A percentile compares a stretch with the other conserved stretches of the same genome.
Evolutionary conservation across 2,329 filamentous ascomycete species (phyloP).

Genomic region (Fusarium drepaniforme): DNA sequence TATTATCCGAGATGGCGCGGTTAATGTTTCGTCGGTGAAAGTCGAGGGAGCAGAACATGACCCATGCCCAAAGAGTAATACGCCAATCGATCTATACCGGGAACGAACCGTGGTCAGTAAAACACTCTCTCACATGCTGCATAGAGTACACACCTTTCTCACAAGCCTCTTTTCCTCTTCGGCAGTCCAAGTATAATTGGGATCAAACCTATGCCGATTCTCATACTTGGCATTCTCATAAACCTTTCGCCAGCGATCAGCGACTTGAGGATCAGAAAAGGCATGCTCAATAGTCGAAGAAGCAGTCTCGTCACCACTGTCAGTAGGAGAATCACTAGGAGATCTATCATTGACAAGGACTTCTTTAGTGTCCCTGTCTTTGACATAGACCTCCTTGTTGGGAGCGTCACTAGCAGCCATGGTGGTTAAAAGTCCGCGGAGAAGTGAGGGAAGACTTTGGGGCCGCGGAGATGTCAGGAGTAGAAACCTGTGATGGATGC

Average conservation of each 20-base stretch:
- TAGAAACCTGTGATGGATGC: constrained; percentile 19
- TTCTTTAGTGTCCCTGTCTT: constrained; percentile 12
- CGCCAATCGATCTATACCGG: constrained; percentile 59
- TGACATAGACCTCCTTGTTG: background rate
- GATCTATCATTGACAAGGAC: background rate
- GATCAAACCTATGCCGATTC: constrained; percentile 71
- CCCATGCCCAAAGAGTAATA: constrained; percentile 55
- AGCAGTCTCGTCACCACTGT: constrained; percentile 40
- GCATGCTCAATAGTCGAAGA: constrained; percentile 49
- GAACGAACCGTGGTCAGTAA: constrained; percentile 16
- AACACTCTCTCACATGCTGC: background rate
- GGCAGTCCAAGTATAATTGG: constrained; percentile 55
- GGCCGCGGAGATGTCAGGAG: constrained; percentile 34
- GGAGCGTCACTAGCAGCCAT: constrained; percentile 29
- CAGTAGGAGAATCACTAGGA: constrained; percentile 13
- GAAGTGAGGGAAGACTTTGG: background rate
- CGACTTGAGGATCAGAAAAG: constrained; percentile 64
- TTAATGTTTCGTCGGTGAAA: constrained; percentile 62
- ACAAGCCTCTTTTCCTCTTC: constrained; percentile 62
- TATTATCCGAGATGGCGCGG: constrained; percentile 55
- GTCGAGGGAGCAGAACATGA: constrained; percentile 62
- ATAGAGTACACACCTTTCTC: constrained; percentile 51
- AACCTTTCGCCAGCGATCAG: constrained; percentile 64
- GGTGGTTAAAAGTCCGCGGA: constrained; percentile 10
- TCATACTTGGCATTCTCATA: constrained; percentile 71